Percentiles rank a stretch among this genome's conserved stretches.
Evolutionary conservation across 2,329 filamentous ascomycete genomes (phyloP).

Genomic region (Phialophora verrucosa): DNA sequence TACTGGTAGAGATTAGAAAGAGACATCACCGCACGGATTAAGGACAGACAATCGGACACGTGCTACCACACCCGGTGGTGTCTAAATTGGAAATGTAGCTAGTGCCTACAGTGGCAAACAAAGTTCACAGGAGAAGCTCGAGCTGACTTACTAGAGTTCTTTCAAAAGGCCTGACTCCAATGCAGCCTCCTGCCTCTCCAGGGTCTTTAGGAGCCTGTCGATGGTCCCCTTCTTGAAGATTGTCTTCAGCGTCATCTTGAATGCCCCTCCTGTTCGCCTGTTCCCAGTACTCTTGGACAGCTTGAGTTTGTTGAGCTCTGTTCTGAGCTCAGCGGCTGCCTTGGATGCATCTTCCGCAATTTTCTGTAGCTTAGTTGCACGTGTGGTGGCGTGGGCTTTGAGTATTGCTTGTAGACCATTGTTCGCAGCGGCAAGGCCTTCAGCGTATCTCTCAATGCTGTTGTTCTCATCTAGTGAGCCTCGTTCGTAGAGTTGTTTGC

Average conservation of each 20-base stretch:
- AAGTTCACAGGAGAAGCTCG: background rate
- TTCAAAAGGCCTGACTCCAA: constrained; percentile 19
- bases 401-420: constrained; percentile 15
- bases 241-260: constrained; percentile 17
- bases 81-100: background rate
- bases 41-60: background rate
- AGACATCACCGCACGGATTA: background rate
- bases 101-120: background rate
- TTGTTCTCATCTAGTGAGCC: constrained; percentile 25
- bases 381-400: background rate
- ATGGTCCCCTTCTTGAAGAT: constrained; percentile 18
- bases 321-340: constrained; percentile 17
- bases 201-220: constrained; percentile 7
- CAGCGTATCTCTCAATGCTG: constrained; percentile 22
- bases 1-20: background rate
- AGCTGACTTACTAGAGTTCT: constrained; percentile 18
- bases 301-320: constrained; percentile 21
- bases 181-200: constrained; percentile 22
- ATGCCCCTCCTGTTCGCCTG: background rate
- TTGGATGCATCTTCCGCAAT: constrained; percentile 9
- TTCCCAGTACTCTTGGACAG: constrained; percentile 18
- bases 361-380: constrained; percentile 10
- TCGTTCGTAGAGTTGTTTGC: constrained; percentile 25
- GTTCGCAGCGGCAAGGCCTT: constrained; percentile 19
- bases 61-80: background rate